A percentile compares a stretch with the other conserved stretches of the same genome.
phyloP scores from a whole-genome alignment of 1,284 basidiomycete species.

The Rugosomyces carneus region DNA sequence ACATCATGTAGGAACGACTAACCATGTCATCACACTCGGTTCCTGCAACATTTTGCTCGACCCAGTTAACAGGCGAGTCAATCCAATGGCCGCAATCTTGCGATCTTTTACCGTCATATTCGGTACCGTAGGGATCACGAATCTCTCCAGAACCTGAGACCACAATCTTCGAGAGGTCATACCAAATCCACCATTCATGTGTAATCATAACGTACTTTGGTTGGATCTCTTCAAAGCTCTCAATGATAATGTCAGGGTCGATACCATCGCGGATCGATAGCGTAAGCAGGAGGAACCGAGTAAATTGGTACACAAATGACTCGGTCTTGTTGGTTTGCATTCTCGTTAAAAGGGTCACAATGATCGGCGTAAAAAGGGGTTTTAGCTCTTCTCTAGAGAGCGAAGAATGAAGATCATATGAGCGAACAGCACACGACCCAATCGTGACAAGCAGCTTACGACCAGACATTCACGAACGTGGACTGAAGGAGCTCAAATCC shows the following conservation, averaged over 20 bases:
- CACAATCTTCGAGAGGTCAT: slow-evolving; percentile 61
- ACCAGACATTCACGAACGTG: slow-evolving; percentile 67
- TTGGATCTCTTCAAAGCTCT: slow-evolving; percentile 80
- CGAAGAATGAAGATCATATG: background rate
- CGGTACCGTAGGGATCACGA: slow-evolving; percentile 78
- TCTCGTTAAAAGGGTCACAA: slow-evolving; percentile 80
- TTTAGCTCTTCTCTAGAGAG: slow-evolving; percentile 53
- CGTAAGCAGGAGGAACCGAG: slow-evolving; percentile 72
- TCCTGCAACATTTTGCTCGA: slow-evolving; percentile 62
- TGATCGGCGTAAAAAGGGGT: slow-evolving; percentile 71
- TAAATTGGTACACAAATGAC: slow-evolving; percentile 81
- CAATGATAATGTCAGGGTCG: slow-evolving; percentile 74
- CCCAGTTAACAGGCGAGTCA: slow-evolving; percentile 75
- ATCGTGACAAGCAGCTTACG: no score
- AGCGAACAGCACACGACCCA: no score
- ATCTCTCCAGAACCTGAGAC: slow-evolving; percentile 73
- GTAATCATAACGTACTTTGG: slow-evolving; percentile 52
- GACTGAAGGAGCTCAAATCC: slow-evolving; percentile 88
- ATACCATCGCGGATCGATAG: slow-evolving; percentile 74
- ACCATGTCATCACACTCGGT: slow-evolving; percentile 69
- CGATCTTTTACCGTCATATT: slow-evolving; percentile 80
- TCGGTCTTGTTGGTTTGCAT: slow-evolving; percentile 90
- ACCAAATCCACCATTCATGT: no score
- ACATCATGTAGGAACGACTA: no score
- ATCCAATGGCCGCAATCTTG: slow-evolving; percentile 81